A percentile compares a stretch with the other conserved stretches of the same genome.
Evolutionary conservation across 305 asterid genomes (phyloP).

Genomic region (Plantago rigida): DNA sequence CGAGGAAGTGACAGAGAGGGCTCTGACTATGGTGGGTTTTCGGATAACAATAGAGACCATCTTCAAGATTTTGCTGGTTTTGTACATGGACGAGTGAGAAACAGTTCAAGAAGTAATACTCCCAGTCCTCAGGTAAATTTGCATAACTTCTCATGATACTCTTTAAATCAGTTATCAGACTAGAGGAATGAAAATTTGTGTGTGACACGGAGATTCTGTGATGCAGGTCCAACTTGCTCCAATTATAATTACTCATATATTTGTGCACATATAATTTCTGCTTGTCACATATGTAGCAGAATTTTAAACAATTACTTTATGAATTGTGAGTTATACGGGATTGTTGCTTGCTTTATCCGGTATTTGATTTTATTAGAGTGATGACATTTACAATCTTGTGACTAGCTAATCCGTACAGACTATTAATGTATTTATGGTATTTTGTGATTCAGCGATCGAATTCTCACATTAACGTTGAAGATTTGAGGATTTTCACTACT

Average conservation of each 20-base stretch:
- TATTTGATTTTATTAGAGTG: background rate
- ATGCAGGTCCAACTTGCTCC: background rate
- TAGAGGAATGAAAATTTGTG: background rate
- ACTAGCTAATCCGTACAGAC: background rate
- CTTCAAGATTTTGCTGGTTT: conserved; percentile 55
- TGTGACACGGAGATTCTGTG: background rate
- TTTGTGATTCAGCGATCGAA: conserved; percentile 49
- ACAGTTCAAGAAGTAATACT: conserved; percentile 44
- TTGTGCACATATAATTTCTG: too few relatives aligned
- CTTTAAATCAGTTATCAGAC: conserved; percentile 12
- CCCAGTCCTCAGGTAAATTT: conserved; percentile 65
- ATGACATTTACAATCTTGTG: background rate
- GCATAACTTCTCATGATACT: background rate
- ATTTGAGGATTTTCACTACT: conserved; percentile 62
- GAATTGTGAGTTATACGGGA: too few relatives aligned
- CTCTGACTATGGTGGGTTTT: conserved; percentile 39
- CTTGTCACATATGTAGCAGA: too few relatives aligned
- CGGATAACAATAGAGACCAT: conserved; percentile 33
- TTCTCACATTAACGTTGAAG: conserved; percentile 46
- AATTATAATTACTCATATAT: background rate
- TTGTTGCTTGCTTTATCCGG: background rate
- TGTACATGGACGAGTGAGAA: conserved; percentile 37
- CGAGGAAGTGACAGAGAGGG: conserved; percentile 33
- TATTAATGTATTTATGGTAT: conserved; percentile 7
- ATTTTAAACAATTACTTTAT: too few relatives aligned